These are phyloP conservation scores for Yamadazyma blattariae DNA, from an alignment of 1,139 yeast species.

Conservation along the genomic window DNA sequence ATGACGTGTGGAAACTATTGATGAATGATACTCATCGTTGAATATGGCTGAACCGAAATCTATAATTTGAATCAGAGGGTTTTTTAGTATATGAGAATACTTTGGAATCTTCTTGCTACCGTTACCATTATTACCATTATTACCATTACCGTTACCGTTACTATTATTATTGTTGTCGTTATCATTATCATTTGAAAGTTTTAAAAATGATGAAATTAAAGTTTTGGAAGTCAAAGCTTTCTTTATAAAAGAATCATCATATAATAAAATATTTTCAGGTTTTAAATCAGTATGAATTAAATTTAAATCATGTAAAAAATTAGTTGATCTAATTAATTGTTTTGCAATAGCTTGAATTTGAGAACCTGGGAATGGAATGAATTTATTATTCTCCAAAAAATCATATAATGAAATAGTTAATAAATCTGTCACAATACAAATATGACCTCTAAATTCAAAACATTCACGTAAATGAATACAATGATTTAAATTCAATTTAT, in stretches of 20 bases:
- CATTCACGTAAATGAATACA: slow-evolving; percentile 83
- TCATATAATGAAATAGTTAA: slow-evolving; percentile 85
- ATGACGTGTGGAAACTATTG: slow-evolving; percentile 90
- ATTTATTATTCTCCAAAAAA: slow-evolving; percentile 73
- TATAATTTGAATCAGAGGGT: slow-evolving; percentile 83
- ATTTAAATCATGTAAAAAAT: slow-evolving; percentile 84
- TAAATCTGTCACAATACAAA: slow-evolving; percentile 88
- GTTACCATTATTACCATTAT: no score
- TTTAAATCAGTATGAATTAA: slow-evolving; percentile 92
- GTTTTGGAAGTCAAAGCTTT: slow-evolving; percentile 35
- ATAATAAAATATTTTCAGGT: slow-evolving; percentile 88
- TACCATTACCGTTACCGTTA: no score
- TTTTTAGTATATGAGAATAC: slow-evolving; percentile 53
- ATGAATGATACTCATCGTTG: slow-evolving; percentile 89
- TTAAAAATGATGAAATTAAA: slow-evolving; percentile 29
- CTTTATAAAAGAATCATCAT: slow-evolving; percentile 50
- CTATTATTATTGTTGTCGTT: slow-evolving; percentile 4
- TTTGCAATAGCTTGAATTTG: slow-evolving; percentile 89
- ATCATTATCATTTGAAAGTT: slow-evolving; percentile 17
- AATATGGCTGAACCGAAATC: slow-evolving; percentile 97
- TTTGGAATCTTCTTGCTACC: slow-evolving; percentile 31
- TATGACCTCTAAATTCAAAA: slow-evolving; percentile 90
- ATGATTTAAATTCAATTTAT: slow-evolving; percentile 64
- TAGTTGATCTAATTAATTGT: slow-evolving; percentile 82
- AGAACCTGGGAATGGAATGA: slow-evolving; percentile 73